Evolutionary conservation across 2,329 filamentous ascomycete species (phyloP), one percentile per base, ranked within the genome.

Genomic region (Neopestalotiopsis sp.): DNA sequence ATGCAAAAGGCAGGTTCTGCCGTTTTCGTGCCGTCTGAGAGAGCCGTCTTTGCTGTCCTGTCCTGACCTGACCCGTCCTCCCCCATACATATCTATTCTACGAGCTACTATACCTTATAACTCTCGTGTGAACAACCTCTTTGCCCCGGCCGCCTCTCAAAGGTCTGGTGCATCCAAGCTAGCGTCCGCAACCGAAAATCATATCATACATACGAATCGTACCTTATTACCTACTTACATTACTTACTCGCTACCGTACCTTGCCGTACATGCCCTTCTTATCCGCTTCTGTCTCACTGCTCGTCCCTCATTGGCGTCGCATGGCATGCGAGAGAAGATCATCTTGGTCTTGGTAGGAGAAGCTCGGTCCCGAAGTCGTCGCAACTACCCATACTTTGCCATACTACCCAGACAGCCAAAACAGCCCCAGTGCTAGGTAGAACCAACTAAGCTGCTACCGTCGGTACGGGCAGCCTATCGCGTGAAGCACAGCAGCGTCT

Each of bases 231-330:
- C 45, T 53, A 13, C 42, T n/a, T 45, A 45, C 24, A 38, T 17
- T 53, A 17, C 45, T 17, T 53, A 38, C 34, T 38, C 34, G 34
- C 34, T 38, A 38, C 34, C 34, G 34, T 38, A 38, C 34, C 34
- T 38, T 38, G 34, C 34, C 34, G 34, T 38, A 38, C 45, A 53
- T 53, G n/a, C n/a, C n/a, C 45, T 53, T 20, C 24, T 53, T 53
- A 20, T 20, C 45, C 45, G 45, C 45, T 53, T 53, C 45, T 53
- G 45, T 53, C 45, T 53, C 45, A 53, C 45, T 17, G 45, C 45
- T 53, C n/a, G 45, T 53, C 45, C 45, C 45, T 20, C 45, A 53
- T 53, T 53, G 45, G 45, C 45, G 45, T 53, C 45, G 45, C 45
- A 24, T 53, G 45, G 45, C n/a, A 53, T 53, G 45, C 45, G 45